A percentile compares a stretch with the other conserved stretches of the same genome.
Evolutionary conservation across 192 early-diverging fungal genomes (phyloP).

Genomic region (Phlyctochytrium planicorne): DNA sequence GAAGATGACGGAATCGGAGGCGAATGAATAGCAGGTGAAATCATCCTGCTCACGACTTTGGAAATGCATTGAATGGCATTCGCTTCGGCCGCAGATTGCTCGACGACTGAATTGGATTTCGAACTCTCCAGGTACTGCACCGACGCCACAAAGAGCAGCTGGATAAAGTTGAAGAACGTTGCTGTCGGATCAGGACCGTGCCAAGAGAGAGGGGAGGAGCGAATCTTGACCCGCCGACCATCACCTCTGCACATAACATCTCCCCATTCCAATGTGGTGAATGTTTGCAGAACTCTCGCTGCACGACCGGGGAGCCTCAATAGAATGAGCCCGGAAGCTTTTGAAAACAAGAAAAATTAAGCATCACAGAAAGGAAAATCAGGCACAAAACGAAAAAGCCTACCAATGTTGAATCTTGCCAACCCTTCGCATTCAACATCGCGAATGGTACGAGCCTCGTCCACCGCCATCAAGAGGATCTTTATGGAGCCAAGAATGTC

Average conservation of each 20-base stretch:
- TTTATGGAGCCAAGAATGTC: not conserved
- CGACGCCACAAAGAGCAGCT: conserved; percentile 9
- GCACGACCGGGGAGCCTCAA: not conserved
- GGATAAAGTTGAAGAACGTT: conserved; percentile 10
- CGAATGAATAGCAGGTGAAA: not conserved
- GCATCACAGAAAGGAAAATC: not conserved
- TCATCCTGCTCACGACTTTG: not conserved
- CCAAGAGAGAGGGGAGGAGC: not conserved
- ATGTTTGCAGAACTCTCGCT: conserved; percentile 5
- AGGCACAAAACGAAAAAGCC: not conserved
- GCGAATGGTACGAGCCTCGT: not conserved
- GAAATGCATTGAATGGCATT: conserved; percentile 5
- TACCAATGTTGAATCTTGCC: conserved; percentile 15
- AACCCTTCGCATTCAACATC: conserved; percentile 9
- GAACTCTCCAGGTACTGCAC: not conserved
- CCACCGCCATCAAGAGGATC: not conserved
- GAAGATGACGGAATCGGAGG: not conserved
- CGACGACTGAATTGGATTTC: too few relatives aligned
- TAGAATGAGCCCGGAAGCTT: conserved; percentile 10
- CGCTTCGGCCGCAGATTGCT: not conserved
- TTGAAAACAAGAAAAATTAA: not conserved
- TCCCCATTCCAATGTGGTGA: not conserved
- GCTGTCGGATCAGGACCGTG: conserved; percentile 1
- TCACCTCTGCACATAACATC: not conserved
- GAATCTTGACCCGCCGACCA: not conserved